These are phyloP conservation scores for Macrotyloma uniflorum DNA, from an alignment of 306 rosid species.

Conservation along the genomic window DNA sequence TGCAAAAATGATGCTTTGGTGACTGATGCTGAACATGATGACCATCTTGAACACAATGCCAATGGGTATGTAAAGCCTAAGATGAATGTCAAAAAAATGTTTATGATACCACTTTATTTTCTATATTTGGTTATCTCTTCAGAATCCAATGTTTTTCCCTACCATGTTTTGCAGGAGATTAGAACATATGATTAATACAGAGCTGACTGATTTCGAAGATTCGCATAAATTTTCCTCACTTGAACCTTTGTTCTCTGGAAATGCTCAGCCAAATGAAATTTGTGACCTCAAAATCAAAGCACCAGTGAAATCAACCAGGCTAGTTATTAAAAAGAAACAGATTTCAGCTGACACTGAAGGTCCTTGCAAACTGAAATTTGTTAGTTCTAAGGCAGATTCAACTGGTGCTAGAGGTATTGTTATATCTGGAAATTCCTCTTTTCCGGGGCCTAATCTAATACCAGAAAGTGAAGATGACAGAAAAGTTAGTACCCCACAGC, in stretches of 20 bases:
- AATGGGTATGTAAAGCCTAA: constrained; percentile 48
- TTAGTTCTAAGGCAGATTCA: constrained; percentile 40
- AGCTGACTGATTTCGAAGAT: constrained; percentile 40
- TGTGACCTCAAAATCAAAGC: constrained; percentile 55
- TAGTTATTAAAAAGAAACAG: constrained; percentile 56
- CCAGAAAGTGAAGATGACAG: constrained; percentile 47
- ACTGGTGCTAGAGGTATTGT: constrained; percentile 47
- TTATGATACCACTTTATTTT: constrained; percentile 23
- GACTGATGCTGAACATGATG: constrained; percentile 47
- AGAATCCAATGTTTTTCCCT: constrained; percentile 26
- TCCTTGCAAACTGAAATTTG: constrained; percentile 49
- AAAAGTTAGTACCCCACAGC: constrained; percentile 48
- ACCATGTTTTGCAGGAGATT: constrained; percentile 52
- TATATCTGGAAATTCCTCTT: constrained; percentile 41
- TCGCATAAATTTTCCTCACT: constrained; percentile 39
- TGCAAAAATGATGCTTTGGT: constrained; percentile 47
- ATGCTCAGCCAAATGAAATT: constrained; percentile 35
- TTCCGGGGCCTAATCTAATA: constrained; percentile 39
- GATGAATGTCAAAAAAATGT: constrained; percentile 9
- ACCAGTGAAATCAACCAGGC: constrained; percentile 52
- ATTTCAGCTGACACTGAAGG: constrained; percentile 38
- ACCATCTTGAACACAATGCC: constrained; percentile 39
- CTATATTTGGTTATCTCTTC: constrained; percentile 23
- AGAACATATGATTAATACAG: constrained; percentile 41
- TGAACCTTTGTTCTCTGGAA: constrained; percentile 37